Conservation (phyloP, 208 protist species). For the Trypanosoma melophagium region DNA sequence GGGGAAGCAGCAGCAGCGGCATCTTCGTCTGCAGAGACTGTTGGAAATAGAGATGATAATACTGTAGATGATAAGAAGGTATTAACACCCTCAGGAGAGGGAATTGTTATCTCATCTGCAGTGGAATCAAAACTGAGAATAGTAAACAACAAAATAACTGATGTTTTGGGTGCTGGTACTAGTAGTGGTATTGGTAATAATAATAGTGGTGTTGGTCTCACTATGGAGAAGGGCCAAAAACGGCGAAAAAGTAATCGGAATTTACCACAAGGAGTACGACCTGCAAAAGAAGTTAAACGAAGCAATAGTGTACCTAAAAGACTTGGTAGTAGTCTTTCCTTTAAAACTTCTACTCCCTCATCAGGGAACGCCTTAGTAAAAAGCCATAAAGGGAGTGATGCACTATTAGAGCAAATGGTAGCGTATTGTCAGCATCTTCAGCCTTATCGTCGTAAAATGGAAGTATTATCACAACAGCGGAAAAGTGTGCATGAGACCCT, state of each 20-base stretch:
- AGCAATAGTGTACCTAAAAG: neutral
- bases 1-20: neutral
- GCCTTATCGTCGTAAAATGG: slow-evolving; percentile 53
- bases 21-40: neutral
- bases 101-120: too few relatives aligned
- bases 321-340: neutral
- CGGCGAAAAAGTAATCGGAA: neutral
- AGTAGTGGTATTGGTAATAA: too few relatives aligned
- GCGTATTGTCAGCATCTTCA: slow-evolving; percentile 65
- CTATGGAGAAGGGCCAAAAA: too few relatives aligned
- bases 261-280: neutral
- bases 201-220: too few relatives aligned
- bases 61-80: too few relatives aligned
- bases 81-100: too few relatives aligned
- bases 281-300: neutral
- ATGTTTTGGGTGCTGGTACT: too few relatives aligned
- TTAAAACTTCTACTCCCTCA: neutral
- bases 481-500: slow-evolving; percentile 39
- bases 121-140: too few relatives aligned
- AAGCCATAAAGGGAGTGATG: neutral
- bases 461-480: slow-evolving; percentile 40
- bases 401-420: slow-evolving; percentile 34
- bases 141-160: too few relatives aligned
- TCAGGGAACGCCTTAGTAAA: neutral
- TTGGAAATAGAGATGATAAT: neutral